Evolutionary conservation across 2,329 filamentous ascomycete species (phyloP), one percentile per base, ranked within the genome.

Genomic region (Sordariomycetes sp.): DNA sequence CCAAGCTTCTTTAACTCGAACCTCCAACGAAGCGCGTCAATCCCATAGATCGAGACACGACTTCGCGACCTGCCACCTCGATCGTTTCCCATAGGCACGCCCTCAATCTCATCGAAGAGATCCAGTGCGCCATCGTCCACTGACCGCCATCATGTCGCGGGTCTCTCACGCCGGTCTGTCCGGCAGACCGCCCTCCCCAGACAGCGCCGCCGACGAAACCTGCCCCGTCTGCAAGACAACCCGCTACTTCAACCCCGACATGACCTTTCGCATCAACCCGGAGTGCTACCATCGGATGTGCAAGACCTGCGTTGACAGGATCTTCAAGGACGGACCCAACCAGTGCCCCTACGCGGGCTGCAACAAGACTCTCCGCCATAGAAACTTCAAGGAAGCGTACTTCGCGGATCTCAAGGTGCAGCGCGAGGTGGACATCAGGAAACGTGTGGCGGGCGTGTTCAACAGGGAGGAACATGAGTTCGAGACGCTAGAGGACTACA

Each of bases 221-320:
- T 98, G 92, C 64, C 92, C 90, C 38, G 86, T 96, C 46, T 98
- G 92, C 82, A 95, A 95, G 64, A 93, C 87, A 39, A 86, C 85
- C 39, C 85, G 87, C 44, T 96, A 96, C 67, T 82, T 96, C 50
- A 95, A 95, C 67, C 80, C 79, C 40, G 82, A 87, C 63, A 88
- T 98, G 75, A 75, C 82, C 44, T 96, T 98, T 63, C 82, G 92
- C 47, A 88, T 98, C 65, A 95, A 96, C 58, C 86, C 90, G 8
- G 87, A 94, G 68, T 98, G 92, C 73, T 98, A 98, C 68, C 92
- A 98, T 69, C 86, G 86, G 46, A 96, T 98, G 86, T 98, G 92
- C 68, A 82, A 86, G 57, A 88, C 85, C 37, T 98, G 92, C 64
- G 88, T 96, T 27, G 84, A 90, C 59, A 83, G 90, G 36, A 85